Evolutionary conservation across 169 alveolate genomes (phyloP).

Genomic region (Cryptosporidium baileyi): DNA sequence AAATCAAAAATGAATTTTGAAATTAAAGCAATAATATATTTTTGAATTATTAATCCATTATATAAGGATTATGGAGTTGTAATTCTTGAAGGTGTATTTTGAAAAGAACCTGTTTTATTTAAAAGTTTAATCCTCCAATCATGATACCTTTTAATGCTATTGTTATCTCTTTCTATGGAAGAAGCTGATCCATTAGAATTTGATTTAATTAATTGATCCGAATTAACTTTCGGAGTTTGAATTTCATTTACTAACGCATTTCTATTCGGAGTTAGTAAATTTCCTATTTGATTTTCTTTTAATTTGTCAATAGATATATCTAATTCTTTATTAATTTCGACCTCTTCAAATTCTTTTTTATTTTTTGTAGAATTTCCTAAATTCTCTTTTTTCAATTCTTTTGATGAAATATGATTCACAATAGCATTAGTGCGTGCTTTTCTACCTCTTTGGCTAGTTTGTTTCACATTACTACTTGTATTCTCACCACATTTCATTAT

Average conservation of each 20-base stretch:
- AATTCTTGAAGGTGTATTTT: not conserved
- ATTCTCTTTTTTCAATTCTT: not conserved
- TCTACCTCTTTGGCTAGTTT: not conserved
- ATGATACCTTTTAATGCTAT: conserved; percentile 11
- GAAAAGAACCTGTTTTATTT: conserved; percentile 21
- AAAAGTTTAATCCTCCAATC: conserved; percentile 62
- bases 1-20: too few species aligned
- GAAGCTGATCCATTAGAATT: not conserved
- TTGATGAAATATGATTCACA: not conserved
- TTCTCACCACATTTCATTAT: conserved; percentile 12
- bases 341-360: not conserved
- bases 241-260: not conserved
- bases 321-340: not conserved
- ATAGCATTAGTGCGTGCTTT: not conserved
- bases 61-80: too few species aligned
- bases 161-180: conserved; percentile 1
- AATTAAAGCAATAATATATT: too few species aligned
- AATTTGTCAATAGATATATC: not conserved
- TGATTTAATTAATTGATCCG: not conserved
- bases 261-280: conserved; percentile 16
- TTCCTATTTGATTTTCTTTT: not conserved
- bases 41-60: too few species aligned
- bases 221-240: not conserved
- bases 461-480: not conserved
- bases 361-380: not conserved